Percentiles rank a stretch among this genome's conserved stretches.
Evolutionary conservation across 140 eudicot species (phyloP).

Genomic region (Flaveria floridana): DNA sequence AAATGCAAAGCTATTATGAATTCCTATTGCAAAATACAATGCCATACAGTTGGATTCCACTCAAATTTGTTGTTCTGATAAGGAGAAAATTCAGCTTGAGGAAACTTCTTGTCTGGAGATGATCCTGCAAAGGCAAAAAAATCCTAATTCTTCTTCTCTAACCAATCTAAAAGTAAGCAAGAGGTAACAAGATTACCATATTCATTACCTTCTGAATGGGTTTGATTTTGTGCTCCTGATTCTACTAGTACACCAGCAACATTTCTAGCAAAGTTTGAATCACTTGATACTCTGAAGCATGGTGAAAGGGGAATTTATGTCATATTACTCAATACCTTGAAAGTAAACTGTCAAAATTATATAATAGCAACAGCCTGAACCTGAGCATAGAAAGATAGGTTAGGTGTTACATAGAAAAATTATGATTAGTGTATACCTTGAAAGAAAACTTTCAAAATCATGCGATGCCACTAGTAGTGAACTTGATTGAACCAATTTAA

Average conservation of each 20-base stretch:
- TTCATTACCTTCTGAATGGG: slow-evolving; percentile 52
- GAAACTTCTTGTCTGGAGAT: slow-evolving; percentile 89
- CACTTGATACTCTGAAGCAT: slow-evolving; percentile 57
- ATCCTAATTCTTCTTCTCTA: slow-evolving; percentile 14
- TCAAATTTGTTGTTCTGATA: slow-evolving; percentile 56
- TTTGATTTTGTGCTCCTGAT: slow-evolving; percentile 43
- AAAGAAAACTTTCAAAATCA: slow-evolving; percentile 58
- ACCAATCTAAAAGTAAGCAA: slow-evolving; percentile 16
- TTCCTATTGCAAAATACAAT: slow-evolving; percentile 6
- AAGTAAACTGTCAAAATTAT: neutral
- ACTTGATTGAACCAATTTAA: slow-evolving; percentile 46
- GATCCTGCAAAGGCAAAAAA: slow-evolving; percentile 49
- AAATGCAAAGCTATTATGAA: neutral
- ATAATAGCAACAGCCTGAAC: slow-evolving; percentile 10
- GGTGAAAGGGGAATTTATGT: neutral
- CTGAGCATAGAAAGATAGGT: neutral
- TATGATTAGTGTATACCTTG: slow-evolving; percentile 42
- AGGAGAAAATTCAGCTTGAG: slow-evolving; percentile 87
- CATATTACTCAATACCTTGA: slow-evolving; percentile 38
- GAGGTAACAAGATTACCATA: slow-evolving; percentile 14
- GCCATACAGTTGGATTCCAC: slow-evolving; percentile 94
- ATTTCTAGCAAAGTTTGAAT: slow-evolving; percentile 60
- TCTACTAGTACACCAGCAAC: slow-evolving; percentile 85
- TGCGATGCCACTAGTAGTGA: slow-evolving; percentile 59
- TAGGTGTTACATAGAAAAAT: neutral